Base-by-base conservation (phyloP, 2,329 filamentous ascomycete species). In the Sporothrix sp. region DNA sequence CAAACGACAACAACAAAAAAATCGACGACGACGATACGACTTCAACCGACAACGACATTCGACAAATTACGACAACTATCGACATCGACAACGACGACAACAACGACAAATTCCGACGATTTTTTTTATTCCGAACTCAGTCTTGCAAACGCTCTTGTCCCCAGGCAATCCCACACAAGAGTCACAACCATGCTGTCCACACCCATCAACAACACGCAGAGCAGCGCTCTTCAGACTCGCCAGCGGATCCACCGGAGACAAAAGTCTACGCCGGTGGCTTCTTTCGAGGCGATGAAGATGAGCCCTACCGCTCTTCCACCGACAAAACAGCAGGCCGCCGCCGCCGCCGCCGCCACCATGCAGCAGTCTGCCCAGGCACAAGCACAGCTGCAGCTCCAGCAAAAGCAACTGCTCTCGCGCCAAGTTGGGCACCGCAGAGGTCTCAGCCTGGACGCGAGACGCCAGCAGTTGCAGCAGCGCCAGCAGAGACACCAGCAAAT, bases 191-290 rank as follows among this genome's bases (percentile, higher is more conserved):
- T 66, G 63, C 60, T 65, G 59, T 65, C 62, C 51, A 64, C 70
- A 54, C 75, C 73, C 65, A 71, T 72, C 70, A 72, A 78, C 64
- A 80, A 76, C 71, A 81, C 75, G 74, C 37, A 48, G 46, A 50
- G 32, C 54, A 57, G 55, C 43, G 57, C 57, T 48, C 80, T 87
- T 73, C 82, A 87, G 66, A 77, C 78, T 69, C 82, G 82, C 68
- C 79, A 82, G 67, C 79, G 80, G 71, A 77, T 81, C 70, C 88
- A 95, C 72, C 79, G 87, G 68, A 85, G 89, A 71, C 88, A 95
- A 74, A 84, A 87, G 63, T 95, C 89, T 63, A 91, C 86, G 64
- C 86, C 87, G 9, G 52, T 48, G 58, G 79, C 78, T 68, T 79
- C 78, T 66, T 86, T 87, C 70, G 86, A 91, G 66, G 79, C 81